phyloP scores from a whole-genome alignment of 2,329 filamentous ascomycete species.

The Amesomyces nigricolor region DNA sequence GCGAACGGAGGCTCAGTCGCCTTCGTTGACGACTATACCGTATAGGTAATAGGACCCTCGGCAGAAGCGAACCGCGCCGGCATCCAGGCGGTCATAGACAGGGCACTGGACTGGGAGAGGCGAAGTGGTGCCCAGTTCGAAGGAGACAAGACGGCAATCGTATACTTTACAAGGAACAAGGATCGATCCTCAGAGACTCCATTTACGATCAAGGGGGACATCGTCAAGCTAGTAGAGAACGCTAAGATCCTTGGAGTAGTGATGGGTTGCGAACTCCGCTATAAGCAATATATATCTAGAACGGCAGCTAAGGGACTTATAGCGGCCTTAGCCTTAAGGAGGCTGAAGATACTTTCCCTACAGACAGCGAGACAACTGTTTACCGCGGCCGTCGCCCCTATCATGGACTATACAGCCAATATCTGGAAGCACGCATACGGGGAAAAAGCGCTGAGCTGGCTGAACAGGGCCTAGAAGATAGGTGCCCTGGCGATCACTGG shows the following conservation, averaged over 20 bases:
- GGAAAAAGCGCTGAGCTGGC: neutral
- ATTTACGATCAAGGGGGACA: slow-evolving; percentile 24
- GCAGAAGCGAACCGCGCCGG: too few species aligned
- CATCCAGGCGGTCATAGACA: too few species aligned
- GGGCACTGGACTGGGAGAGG: too few species aligned
- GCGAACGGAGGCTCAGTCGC: too few species aligned
- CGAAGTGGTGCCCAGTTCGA: too few species aligned
- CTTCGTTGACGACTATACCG: too few species aligned
- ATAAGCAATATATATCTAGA: slow-evolving; percentile 11
- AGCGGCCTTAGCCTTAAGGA: slow-evolving; percentile 20
- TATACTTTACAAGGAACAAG: slow-evolving; percentile 21
- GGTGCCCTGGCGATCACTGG: too few species aligned
- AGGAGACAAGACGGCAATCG: too few species aligned
- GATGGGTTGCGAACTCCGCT: slow-evolving; percentile 16
- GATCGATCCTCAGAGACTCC: neutral
- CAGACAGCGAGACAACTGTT: slow-evolving; percentile 20
- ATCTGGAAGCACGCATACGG: slow-evolving; percentile 8
- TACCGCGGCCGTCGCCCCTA: slow-evolving; percentile 18
- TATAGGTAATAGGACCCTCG: too few species aligned
- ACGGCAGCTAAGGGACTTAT: slow-evolving; percentile 12
- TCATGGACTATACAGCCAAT: slow-evolving; percentile 22
- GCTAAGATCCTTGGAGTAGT: slow-evolving; percentile 12
- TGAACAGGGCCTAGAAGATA: too few species aligned
- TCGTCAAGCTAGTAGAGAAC: slow-evolving; percentile 4
- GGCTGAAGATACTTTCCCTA: slow-evolving; percentile 18